Conservation (phyloP, 805 yeast genomes). For the Kuraishia hungarica region DNA sequence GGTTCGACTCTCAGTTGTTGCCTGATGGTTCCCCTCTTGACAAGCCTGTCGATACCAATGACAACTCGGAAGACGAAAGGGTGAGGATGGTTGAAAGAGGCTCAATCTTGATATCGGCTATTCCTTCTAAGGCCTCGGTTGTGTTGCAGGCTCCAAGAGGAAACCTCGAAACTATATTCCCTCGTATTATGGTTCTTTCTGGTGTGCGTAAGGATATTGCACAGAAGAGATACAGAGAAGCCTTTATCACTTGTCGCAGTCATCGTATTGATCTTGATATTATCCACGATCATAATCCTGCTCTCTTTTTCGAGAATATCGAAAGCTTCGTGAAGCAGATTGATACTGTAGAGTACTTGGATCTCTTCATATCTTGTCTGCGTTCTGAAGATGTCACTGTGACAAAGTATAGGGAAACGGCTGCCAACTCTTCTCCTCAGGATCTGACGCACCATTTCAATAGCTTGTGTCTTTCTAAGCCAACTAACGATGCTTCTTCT, state of each 20-base stretch:
- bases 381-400: slow-evolving; percentile 78
- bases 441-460: slow-evolving; percentile 1
- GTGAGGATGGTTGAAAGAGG: slow-evolving; percentile 88
- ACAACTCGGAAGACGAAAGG: slow-evolving; percentile 57
- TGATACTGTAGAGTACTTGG: slow-evolving; percentile 66
- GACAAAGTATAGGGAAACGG: slow-evolving; percentile 78
- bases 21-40: slow-evolving; percentile 3
- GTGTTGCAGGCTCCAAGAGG: slow-evolving; percentile 94
- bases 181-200: slow-evolving; percentile 83
- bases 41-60: slow-evolving; percentile 7
- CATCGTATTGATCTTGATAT: slow-evolving; percentile 90
- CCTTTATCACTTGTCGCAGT: slow-evolving; percentile 77
- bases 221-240: slow-evolving; percentile 50
- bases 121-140: slow-evolving; percentile 78
- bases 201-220: slow-evolving; percentile 70
- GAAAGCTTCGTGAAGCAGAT: slow-evolving; percentile 65
- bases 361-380: slow-evolving; percentile 78
- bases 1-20: background rate
- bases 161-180: slow-evolving; percentile 86
- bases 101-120: slow-evolving; percentile 68
- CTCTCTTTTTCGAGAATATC: slow-evolving; percentile 52
- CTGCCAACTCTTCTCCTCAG: background rate
- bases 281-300: slow-evolving; percentile 80
- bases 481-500: slow-evolving; percentile 6
- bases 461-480: background rate